Base-by-base conservation (phyloP, 768 basidiomycete genomes). In the Pisolithus orientalis region DNA sequence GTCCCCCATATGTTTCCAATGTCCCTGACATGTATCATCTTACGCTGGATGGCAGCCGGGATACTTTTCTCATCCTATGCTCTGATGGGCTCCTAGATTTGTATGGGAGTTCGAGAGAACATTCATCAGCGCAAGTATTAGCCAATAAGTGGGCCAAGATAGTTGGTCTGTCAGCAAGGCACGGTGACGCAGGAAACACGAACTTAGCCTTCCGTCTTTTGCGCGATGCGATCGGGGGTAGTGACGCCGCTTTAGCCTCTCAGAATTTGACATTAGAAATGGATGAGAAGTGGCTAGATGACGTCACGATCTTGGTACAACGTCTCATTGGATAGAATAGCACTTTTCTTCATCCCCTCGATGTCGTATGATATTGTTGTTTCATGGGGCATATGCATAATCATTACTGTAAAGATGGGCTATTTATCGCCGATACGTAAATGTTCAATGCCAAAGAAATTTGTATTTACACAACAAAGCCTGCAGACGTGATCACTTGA, bases 201-300 rank as follows among this genome's bases (percentile, higher is more conserved):
- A 77, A 78, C 56, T 54, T 70, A 27, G 77, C 77, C 9, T 57
- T 78, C 28, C 53, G 61, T 42, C 59, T 78, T 39, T 65, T 78
- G 4, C 67, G 77, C 24, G 70, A 73, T 24, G 73, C 70, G 2
- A 61, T 78, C 8, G 76, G 76, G 7, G 77, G 77, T 25, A 63
- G 68, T 14, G 68, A 79, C 53, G 53, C 58, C 11, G 62, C 67
- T 16, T 62, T 67, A 5, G 70, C 67, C 11, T 78, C 76, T n/a
- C 68, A 70, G 55, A 72, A 70, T 42, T 50, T 78, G 31, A 79
- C 77, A 7, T 65, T 78, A 42, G 78, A 78, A 62, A 77, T 77
- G 70, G 72, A 72, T 50, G 75, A 74, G 38, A 69, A 70, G 50
- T 78, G 76, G 77, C 72, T 78, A 63, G 78, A 78, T 54, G 76